Evolutionary conservation across 192 early-diverging fungal species (phyloP), one percentile per base, ranked within the genome.

Genomic region (Backusella mclennaniae): DNA sequence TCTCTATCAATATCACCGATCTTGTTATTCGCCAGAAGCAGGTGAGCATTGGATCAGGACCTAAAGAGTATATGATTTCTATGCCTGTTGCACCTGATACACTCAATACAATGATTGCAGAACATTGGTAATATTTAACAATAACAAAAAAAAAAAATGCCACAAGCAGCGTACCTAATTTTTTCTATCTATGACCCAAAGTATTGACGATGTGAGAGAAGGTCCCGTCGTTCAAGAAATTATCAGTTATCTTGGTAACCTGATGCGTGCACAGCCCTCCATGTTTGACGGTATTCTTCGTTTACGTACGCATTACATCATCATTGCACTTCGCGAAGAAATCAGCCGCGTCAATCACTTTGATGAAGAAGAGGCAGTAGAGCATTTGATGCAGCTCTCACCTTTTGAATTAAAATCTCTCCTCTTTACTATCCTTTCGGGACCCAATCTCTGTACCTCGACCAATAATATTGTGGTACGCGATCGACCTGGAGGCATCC

Each of bases 261-360:
- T 96, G 36, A 90, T 94, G 39, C 87, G 92, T 31, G 85, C 89
- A 3, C 80, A 86, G 12, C 89, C 92, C 0, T 74, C 69, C 3
- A 82, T 94, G 76, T 96, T 96, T 83, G 89, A 92, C 26, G 94
- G 94, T 41, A 94, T 96, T 73, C 89, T 94, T 82, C 82, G 93
- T 29, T 81, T 96, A 15, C 88, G 94, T 12, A 93, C 90, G 6
- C 93, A 95, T 79, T 91, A 90, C 71, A 86, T 96, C 68, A 89
- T 96, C 35, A 91, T 95, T 85, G 94, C 94, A 11, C 85, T 96
- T 81, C 83, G 94, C 15, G 94, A 96, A 71, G 94, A 96, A 80
- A 91, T 96, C 33, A 89, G 90, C 14, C 83, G 91, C 35, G 83
- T 93, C 74, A 87, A 88, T 53, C 86, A 86, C 8, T 92, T 89